Conservation (phyloP, 768 basidiomycete genomes). For the Cubamyces sp. region DNA sequence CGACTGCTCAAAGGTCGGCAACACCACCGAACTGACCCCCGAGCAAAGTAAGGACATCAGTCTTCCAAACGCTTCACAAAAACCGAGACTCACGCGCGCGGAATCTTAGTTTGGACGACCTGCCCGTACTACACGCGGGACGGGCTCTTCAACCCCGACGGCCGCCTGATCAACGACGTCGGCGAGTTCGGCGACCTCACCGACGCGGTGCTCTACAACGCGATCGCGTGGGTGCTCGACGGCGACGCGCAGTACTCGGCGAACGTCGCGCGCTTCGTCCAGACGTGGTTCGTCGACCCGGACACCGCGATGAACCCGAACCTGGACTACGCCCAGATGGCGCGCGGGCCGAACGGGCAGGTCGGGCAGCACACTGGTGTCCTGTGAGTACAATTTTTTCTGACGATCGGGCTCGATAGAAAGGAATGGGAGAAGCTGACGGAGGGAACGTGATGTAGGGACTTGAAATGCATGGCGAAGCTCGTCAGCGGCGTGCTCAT, state of each 20-base stretch:
- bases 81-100: background rate
- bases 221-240: conserved; percentile 56
- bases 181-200: conserved; percentile 58
- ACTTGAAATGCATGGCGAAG: conserved; percentile 63
- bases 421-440: background rate
- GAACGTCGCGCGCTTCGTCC: conserved; percentile 48
- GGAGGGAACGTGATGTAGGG: conserved; percentile 31
- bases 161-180: conserved; percentile 55
- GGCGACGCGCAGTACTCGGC: conserved; percentile 46
- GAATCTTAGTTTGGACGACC: conserved; percentile 52
- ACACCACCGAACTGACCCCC: conserved; percentile 57
- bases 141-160: conserved; percentile 69
- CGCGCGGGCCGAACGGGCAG: conserved; percentile 32
- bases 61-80: no score
- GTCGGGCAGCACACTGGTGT: conserved; percentile 55
- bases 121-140: conserved; percentile 62
- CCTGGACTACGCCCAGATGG: conserved; percentile 47
- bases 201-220: conserved; percentile 65
- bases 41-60: conserved; percentile 46
- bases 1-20: conserved; percentile 59
- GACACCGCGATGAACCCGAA: conserved; percentile 68
- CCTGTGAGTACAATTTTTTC: conserved; percentile 47
- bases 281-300: conserved; percentile 63
- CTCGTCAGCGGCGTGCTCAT: conserved; percentile 56
- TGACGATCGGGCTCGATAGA: no score